Conservation (phyloP, 2,329 filamentous ascomycete genomes). For the Trichocomaceae sp. region DNA sequence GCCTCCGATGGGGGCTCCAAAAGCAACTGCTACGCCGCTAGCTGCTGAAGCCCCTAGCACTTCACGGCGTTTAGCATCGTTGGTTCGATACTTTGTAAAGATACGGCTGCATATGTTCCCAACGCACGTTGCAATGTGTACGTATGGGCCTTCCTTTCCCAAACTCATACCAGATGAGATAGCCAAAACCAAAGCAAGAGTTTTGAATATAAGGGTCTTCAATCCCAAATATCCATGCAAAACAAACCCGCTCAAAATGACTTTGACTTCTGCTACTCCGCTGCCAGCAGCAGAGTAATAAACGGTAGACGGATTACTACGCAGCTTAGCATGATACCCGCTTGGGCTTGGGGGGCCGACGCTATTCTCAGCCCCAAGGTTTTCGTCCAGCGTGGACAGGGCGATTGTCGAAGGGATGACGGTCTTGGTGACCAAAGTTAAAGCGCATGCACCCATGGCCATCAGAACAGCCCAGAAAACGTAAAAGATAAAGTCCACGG, state of each 20-base stretch:
- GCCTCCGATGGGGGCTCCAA: conserved; percentile 82
- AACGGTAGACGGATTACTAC: conserved; percentile 62
- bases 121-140: conserved; percentile 93
- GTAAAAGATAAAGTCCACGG: conserved; percentile 74
- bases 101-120: conserved; percentile 91
- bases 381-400: conserved; percentile 84
- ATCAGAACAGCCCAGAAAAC: conserved; percentile 64
- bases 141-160: conserved; percentile 91
- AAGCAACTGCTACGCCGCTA: conserved; percentile 87
- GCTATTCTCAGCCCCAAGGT: conserved; percentile 64
- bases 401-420: conserved; percentile 84
- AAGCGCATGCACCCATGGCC: conserved; percentile 63
- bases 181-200: conserved; percentile 72
- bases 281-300: conserved; percentile 96
- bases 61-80: conserved; percentile 90
- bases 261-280: conserved; percentile 93
- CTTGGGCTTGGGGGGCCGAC: conserved; percentile 38
- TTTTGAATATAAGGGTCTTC: conserved; percentile 80
- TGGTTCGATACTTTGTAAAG: conserved; percentile 89
- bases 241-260: conserved; percentile 96
- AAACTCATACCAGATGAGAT: conserved; percentile 89
- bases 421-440: conserved; percentile 88
- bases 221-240: conserved; percentile 90
- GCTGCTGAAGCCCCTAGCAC: conserved; percentile 89
- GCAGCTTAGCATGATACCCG: conserved; percentile 23